Conservation (phyloP, 2,329 filamentous ascomycete species). For the Epichloe brachyelytri region DNA sequence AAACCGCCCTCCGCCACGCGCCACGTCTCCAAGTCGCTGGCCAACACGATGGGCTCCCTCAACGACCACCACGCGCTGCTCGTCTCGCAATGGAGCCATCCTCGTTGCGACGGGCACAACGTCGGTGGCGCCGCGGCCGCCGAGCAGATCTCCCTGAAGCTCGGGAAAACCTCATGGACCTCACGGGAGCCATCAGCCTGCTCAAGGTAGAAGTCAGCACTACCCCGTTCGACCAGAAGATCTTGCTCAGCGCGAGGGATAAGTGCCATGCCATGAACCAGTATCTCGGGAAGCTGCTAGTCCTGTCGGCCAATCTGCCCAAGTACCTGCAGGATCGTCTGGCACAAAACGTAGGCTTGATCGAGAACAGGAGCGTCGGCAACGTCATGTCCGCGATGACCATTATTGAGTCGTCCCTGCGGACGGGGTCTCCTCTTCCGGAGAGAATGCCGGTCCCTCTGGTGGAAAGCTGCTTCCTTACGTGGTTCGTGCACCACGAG, state of each 20-base stretch:
- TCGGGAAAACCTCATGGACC: conserved; percentile 15
- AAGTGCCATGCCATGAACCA: conserved; percentile 22
- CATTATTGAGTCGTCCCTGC: conserved; percentile 32
- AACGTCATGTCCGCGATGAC: conserved; percentile 37
- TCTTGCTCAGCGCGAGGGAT: conserved; percentile 17
- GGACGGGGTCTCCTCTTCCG: conserved; percentile 33
- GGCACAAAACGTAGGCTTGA: conserved; percentile 22
- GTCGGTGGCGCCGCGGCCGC: conserved; percentile 18
- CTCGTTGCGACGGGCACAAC: conserved; percentile 13
- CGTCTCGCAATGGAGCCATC: conserved; percentile 29
- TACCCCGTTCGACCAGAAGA: conserved; percentile 18
- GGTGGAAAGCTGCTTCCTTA: conserved; percentile 21
- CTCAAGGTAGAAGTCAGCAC: conserved; percentile 19
- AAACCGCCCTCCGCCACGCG: conserved; percentile 31
- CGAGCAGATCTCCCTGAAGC: conserved; percentile 16
- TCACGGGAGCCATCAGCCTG: conserved; percentile 15
- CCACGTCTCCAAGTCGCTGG: conserved; percentile 31
- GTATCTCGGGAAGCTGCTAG: conserved; percentile 18
- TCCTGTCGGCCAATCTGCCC: conserved; percentile 24
- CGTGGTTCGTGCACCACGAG: conserved; percentile 10
- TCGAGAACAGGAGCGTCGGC: conserved; percentile 30
- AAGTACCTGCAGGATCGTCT: conserved; percentile 27
- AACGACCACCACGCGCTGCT: conserved; percentile 37
- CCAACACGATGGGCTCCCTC: conserved; percentile 27
- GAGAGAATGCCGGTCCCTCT: conserved; percentile 34